A percentile compares a stretch with the other conserved stretches of the same genome.
Conservation (phyloP, 371 early-diverging fungal species). For the Mortierella sp. region DNA sequence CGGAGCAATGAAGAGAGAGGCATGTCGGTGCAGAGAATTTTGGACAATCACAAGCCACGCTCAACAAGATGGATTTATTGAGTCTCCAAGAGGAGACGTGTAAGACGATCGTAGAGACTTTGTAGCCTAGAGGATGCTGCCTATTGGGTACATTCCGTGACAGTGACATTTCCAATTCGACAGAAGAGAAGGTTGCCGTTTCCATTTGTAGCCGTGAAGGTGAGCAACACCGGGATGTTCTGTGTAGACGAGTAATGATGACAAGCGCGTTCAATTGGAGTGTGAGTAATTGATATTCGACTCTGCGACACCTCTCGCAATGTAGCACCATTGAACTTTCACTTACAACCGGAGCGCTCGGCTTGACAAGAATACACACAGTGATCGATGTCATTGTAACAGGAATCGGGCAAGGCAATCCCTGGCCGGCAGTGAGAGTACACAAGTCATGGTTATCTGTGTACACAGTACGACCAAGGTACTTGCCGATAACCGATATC, state of each 20-base stretch:
- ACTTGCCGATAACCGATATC: constrained; percentile 12
- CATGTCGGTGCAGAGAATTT: no score
- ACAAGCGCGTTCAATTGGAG: constrained; percentile 1
- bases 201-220: constrained; percentile 27
- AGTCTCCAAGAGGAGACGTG: no score
- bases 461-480: constrained; percentile 21
- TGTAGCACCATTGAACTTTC: not conserved
- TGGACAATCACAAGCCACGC: no score
- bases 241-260: not conserved
- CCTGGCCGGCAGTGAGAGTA: constrained; percentile 3
- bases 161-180: constrained; percentile 22
- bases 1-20: no score
- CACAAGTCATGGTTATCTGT: constrained; percentile 32
- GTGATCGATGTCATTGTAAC: constrained; percentile 28
- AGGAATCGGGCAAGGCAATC: constrained; percentile 29
- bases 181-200: constrained; percentile 20
- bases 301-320: not conserved
- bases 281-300: no score
- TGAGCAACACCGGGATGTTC: constrained; percentile 18
- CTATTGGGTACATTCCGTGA: no score
- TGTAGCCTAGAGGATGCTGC: no score
- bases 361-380: constrained; percentile 30
- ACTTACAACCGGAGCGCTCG: constrained; percentile 15
- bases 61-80: no score
- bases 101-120: no score